Percentiles rank a stretch among this genome's conserved stretches.
These are phyloP conservation scores for Cucurbita ficifolia DNA, from an alignment of 306 rosid genomes.

Conservation along the genomic window DNA sequence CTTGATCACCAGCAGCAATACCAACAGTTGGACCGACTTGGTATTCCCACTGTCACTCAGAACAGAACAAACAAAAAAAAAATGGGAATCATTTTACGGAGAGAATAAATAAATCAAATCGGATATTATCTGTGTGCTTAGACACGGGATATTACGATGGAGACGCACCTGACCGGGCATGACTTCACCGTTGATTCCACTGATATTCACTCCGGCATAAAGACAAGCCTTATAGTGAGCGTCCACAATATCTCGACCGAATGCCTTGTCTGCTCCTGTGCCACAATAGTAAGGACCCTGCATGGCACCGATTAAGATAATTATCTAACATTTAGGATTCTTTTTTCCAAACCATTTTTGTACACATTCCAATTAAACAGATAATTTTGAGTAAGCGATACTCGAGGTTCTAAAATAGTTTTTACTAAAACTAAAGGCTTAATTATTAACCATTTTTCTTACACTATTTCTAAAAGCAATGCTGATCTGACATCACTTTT, in stretches of 20 bases:
- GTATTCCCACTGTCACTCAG: conserved; percentile 30
- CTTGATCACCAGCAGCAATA: conserved; percentile 34
- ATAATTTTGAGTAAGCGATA: too few species aligned
- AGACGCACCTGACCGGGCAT: conserved; percentile 39
- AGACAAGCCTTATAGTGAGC: conserved; percentile 47
- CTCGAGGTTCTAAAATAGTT: too few species aligned
- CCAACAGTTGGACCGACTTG: conserved; percentile 45
- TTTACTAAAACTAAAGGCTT: neutral
- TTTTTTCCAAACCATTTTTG: too few species aligned
- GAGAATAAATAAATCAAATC: too few species aligned
- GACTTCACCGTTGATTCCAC: conserved; percentile 44
- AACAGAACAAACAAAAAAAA: neutral
- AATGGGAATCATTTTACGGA: neutral
- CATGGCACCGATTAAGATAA: neutral
- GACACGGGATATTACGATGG: neutral
- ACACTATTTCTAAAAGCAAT: neutral
- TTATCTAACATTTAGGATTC: too few species aligned
- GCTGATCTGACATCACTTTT: neutral
- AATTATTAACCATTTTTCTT: neutral
- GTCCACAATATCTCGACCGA: conserved; percentile 40
- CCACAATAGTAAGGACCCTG: conserved; percentile 51
- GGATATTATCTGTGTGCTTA: neutral
- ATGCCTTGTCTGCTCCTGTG: conserved; percentile 35
- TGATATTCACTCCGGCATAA: conserved; percentile 36
- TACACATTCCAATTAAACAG: too few species aligned